These are phyloP conservation scores for Fusarium sp. DNA, from an alignment of 2,329 filamentous ascomycete species.

Conservation along the genomic window DNA sequence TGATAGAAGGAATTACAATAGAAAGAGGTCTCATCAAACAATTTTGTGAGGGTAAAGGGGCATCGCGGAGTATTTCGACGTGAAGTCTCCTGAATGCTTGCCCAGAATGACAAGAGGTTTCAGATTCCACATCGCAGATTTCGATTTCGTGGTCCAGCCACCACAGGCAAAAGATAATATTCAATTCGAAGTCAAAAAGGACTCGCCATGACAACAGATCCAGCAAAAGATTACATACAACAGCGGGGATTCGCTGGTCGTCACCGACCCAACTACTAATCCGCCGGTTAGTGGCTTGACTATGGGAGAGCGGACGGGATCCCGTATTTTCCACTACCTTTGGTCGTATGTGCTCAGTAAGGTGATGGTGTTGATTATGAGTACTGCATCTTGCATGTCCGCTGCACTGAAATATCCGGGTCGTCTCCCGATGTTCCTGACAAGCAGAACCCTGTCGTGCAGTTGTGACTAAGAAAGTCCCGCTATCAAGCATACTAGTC, in stretches of 20 bases:
- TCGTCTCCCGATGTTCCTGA: conserved; percentile 21
- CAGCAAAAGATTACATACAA: conserved; percentile 37
- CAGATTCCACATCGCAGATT: conserved; percentile 6
- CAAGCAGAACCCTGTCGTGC: neutral
- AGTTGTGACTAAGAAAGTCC: neutral
- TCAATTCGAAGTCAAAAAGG: too few relatives aligned
- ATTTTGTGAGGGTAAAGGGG: conserved; percentile 1
- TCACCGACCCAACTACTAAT: too few relatives aligned
- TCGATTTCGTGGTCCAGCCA: neutral
- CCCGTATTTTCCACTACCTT: conserved; percentile 43
- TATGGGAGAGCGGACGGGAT: conserved; percentile 42
- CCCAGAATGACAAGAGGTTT: conserved; percentile 1
- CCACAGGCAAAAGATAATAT: too few relatives aligned
- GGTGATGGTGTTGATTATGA: conserved; percentile 3
- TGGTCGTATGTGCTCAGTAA: conserved; percentile 34
- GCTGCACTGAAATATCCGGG: conserved; percentile 2
- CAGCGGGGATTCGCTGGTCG: conserved; percentile 22
- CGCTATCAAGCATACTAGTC: neutral
- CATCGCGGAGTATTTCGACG: neutral
- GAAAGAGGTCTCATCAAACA: conserved; percentile 2
- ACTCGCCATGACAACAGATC: too few relatives aligned
- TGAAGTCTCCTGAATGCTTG: neutral
- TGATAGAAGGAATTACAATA: conserved; percentile 25
- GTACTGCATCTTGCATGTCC: neutral
- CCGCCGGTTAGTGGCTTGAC: conserved; percentile 30